phyloP scores from a whole-genome alignment of 2,329 filamentous ascomycete genomes.

The Aspergillus sp. region DNA sequence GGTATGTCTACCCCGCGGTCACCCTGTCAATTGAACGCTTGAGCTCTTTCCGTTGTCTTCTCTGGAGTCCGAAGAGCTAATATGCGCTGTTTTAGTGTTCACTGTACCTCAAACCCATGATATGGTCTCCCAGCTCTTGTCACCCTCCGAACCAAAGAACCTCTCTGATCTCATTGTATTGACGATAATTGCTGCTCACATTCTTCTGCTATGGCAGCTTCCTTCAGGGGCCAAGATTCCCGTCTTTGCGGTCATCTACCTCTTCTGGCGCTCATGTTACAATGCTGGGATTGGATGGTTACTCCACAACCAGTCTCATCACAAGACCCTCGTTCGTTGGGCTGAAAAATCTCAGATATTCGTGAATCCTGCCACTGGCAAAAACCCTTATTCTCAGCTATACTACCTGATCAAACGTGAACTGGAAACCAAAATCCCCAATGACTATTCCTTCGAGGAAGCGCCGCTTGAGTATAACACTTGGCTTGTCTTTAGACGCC shows the following conservation, averaged over 20 bases:
- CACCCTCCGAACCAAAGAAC: conserved; percentile 94
- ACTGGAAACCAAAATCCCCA: conserved; percentile 89
- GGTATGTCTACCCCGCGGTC: conserved; percentile 57
- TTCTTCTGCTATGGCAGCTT: conserved; percentile 70
- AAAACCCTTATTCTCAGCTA: conserved; percentile 78
- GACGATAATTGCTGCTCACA: conserved; percentile 71
- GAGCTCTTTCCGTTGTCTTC: background rate
- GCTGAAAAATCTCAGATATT: conserved; percentile 84
- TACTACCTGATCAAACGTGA: conserved; percentile 84
- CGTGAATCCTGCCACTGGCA: conserved; percentile 74
- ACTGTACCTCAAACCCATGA: conserved; percentile 94
- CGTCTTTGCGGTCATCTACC: conserved; percentile 77
- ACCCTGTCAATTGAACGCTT: background rate
- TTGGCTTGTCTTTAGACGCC: conserved; percentile 91
- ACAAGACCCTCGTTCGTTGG: conserved; percentile 83
- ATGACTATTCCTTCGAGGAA: conserved; percentile 89
- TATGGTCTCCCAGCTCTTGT: conserved; percentile 97
- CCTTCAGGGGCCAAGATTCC: conserved; percentile 70
- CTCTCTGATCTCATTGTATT: conserved; percentile 81
- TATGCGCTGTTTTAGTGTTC: conserved; percentile 64
- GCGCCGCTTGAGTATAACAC: conserved; percentile 98
- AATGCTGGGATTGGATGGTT: conserved; percentile 92
- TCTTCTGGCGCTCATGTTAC: conserved; percentile 91
- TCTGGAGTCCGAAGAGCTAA: background rate
- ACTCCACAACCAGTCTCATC: conserved; percentile 84